Evolutionary conservation across 2,329 filamentous ascomycete species (phyloP).

Genomic region (Mariannaea sp.): DNA sequence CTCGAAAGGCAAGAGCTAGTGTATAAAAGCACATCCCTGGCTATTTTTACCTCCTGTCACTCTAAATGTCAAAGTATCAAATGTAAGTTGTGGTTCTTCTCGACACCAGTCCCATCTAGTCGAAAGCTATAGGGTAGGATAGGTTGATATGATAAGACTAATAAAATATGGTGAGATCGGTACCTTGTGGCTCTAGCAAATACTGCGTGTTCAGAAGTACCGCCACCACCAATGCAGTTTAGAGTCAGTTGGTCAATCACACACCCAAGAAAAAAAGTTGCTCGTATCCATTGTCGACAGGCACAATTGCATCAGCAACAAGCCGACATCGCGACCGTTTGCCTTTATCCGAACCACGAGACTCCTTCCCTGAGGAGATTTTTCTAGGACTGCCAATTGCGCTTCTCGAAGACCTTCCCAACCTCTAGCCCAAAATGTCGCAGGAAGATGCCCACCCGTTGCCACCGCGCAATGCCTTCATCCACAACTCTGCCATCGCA

Average conservation of each 20-base stretch:
- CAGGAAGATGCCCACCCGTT: slow-evolving; percentile 36
- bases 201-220: background rate
- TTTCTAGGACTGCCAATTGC: background rate
- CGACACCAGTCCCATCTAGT: no score
- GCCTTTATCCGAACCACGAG: slow-evolving; percentile 6
- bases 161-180: background rate
- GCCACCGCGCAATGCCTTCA: slow-evolving; percentile 43
- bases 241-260: slow-evolving; percentile 7
- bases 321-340: background rate
- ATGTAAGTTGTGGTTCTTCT: no score
- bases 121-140: background rate
- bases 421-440: slow-evolving; percentile 32
- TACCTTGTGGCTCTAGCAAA: background rate
- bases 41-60: no score
- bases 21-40: no score
- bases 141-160: background rate
- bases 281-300: background rate
- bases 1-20: no score
- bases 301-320: background rate
- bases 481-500: slow-evolving; percentile 55
- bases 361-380: background rate
- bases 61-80: no score
- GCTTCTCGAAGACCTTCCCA: background rate
- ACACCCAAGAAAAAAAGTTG: slow-evolving; percentile 15
- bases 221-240: background rate